Evolutionary conservation across 805 yeast species (phyloP).

Genomic region (Blastobotrys attinorum): DNA sequence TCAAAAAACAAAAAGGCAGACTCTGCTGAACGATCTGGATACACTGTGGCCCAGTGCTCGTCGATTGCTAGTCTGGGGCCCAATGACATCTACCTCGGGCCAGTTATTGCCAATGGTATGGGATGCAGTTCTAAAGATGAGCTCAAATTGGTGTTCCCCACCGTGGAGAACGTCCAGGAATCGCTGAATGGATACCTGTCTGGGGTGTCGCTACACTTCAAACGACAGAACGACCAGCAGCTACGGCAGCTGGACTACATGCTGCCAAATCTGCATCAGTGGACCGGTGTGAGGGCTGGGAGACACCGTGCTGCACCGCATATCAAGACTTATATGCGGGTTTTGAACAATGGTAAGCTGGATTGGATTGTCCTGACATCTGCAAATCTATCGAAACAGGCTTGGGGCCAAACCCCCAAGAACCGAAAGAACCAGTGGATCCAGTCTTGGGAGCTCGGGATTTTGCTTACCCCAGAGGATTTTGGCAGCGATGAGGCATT

Average conservation of each 20-base stretch:
- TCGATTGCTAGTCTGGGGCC: constrained; percentile 24
- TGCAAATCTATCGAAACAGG: constrained; percentile 66
- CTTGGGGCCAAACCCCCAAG: constrained; percentile 58
- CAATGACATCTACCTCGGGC: constrained; percentile 16
- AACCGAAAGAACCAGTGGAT: constrained; percentile 22
- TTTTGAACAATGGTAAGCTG: constrained; percentile 26
- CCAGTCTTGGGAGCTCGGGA: constrained; percentile 48
- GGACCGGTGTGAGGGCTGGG: constrained; percentile 32
- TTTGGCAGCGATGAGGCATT: constrained; percentile 2
- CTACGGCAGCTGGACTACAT: constrained; percentile 36
- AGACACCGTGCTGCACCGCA: constrained; percentile 46
- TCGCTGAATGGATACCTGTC: constrained; percentile 40
- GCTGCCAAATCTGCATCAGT: constrained; percentile 36
- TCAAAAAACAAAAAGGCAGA: too few relatives aligned
- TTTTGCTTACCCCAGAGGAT: constrained; percentile 35
- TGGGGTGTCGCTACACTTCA: constrained; percentile 46
- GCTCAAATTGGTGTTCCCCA: constrained; percentile 40
- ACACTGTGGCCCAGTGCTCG: constrained; percentile 21
- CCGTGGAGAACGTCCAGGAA: constrained; percentile 32
- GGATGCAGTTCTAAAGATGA: constrained; percentile 23
- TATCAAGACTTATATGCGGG: constrained; percentile 51
- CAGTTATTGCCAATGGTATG: constrained; percentile 9
- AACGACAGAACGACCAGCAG: constrained; percentile 23
- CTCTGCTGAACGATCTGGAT: constrained; percentile 1
- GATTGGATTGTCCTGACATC: constrained; percentile 70